Percentiles rank a stretch among this genome's conserved stretches.
Evolutionary conservation across 2,329 filamentous ascomycete species (phyloP).

Genomic region (Ophiosphaerella herpotricha): DNA sequence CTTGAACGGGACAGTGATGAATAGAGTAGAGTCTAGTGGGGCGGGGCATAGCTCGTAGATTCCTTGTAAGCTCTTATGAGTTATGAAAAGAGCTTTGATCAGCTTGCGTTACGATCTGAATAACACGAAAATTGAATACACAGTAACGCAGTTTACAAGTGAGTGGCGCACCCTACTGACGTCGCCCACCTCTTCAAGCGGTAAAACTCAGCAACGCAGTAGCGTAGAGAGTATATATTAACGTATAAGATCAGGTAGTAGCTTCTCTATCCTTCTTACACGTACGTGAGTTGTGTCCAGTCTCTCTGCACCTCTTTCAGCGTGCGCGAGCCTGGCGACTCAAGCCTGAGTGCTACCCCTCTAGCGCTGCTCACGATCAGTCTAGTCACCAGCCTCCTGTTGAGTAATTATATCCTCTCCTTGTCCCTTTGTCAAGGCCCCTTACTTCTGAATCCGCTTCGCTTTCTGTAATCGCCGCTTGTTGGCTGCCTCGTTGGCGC

Average conservation of each 20-base stretch:
- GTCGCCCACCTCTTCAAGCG: too few relatives aligned
- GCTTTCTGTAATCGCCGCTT: neutral
- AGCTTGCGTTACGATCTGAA: too few relatives aligned
- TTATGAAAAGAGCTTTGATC: too few relatives aligned
- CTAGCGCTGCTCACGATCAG: neutral
- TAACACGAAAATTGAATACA: too few relatives aligned
- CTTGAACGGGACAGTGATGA: too few relatives aligned
- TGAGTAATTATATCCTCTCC: neutral
- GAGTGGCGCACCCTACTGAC: too few relatives aligned
- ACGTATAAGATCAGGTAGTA: slow-evolving; percentile 15
- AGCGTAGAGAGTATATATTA: too few relatives aligned
- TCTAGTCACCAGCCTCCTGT: neutral
- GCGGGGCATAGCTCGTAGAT: too few relatives aligned
- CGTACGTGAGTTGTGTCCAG: slow-evolving; percentile 15
- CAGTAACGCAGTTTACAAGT: neutral
- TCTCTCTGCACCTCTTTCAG: slow-evolving; percentile 15
- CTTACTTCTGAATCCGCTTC: neutral
- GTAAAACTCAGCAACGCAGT: too few relatives aligned
- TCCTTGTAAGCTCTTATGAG: too few relatives aligned
- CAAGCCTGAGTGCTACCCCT: slow-evolving; percentile 10
- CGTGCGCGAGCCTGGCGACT: slow-evolving; percentile 13
- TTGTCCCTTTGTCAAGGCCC: neutral
- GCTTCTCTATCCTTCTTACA: slow-evolving; percentile 10
- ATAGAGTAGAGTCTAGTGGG: too few relatives aligned
- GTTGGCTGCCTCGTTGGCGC: too few relatives aligned